These are phyloP conservation scores for Periconia sp. DNA, from an alignment of 2,329 filamentous ascomycete species.

Conservation along the genomic window DNA sequence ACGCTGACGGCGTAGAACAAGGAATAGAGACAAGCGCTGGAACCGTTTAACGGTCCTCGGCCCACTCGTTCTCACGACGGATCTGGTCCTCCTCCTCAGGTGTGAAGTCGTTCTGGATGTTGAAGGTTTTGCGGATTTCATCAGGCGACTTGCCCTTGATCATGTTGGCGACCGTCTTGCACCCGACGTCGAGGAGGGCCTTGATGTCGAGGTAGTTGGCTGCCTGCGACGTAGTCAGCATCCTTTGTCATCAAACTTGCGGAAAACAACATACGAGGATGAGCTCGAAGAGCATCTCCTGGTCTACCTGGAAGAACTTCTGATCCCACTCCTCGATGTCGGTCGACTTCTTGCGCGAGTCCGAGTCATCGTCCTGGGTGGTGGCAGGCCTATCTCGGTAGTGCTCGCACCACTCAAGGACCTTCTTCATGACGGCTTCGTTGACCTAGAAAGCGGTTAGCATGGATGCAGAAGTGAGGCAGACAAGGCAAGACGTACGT, in stretches of 20 bases:
- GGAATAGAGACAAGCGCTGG: neutral
- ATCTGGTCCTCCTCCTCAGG: slow-evolving; percentile 98
- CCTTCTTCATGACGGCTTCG: slow-evolving; percentile 91
- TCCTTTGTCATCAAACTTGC: neutral
- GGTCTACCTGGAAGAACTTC: slow-evolving; percentile 99
- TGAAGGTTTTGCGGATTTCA: slow-evolving; percentile 99
- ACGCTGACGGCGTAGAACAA: neutral
- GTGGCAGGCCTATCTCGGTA: slow-evolving; percentile 89
- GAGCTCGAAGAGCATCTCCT: slow-evolving; percentile 99
- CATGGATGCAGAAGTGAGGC: neutral
- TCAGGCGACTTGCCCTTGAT: slow-evolving; percentile 99
- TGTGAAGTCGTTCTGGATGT: slow-evolving; percentile 99
- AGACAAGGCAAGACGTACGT: slow-evolving; percentile 52
- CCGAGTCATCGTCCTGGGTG: slow-evolving; percentile 84
- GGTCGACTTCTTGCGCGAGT: slow-evolving; percentile 96
- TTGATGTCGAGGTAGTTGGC: slow-evolving; percentile 99
- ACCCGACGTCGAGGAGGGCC: slow-evolving; percentile 94
- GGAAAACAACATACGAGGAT: slow-evolving; percentile 72
- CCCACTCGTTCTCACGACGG: slow-evolving; percentile 62
- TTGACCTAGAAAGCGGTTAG: slow-evolving; percentile 67
- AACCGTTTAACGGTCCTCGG: slow-evolving; percentile 46
- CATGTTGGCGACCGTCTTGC: slow-evolving; percentile 99
- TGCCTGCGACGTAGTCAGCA: slow-evolving; percentile 62
- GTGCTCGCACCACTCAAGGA: slow-evolving; percentile 97
- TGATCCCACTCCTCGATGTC: slow-evolving; percentile 99